These are phyloP conservation scores for Penicillium freii DNA, from an alignment of 2,329 filamentous ascomycete species.

Conservation along the genomic window DNA sequence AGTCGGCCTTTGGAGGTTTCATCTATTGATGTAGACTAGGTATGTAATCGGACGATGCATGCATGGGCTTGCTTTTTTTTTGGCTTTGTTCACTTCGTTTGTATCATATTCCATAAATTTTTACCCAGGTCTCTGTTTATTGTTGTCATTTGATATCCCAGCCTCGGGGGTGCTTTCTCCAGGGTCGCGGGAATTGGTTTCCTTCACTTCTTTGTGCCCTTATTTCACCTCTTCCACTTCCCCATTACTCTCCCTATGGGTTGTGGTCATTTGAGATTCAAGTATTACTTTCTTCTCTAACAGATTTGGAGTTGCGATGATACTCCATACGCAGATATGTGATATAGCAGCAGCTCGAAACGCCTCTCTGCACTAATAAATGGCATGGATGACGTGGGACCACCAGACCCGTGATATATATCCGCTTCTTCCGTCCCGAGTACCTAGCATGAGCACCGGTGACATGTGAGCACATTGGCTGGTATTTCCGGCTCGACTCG, in stretches of 20 bases:
- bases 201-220: background rate
- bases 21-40: conserved; percentile 5
- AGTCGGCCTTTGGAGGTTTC: background rate
- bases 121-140: background rate
- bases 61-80: conserved; percentile 2
- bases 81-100: background rate
- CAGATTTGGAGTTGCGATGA: no score
- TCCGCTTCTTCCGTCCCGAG: background rate
- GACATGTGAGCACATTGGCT: background rate
- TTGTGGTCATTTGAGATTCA: background rate
- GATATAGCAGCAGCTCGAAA: background rate
- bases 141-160: background rate
- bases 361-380: background rate
- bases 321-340: background rate
- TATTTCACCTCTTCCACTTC: background rate
- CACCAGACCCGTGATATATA: background rate
- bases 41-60: background rate
- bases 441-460: background rate
- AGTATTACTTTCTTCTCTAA: background rate
- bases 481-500: background rate
- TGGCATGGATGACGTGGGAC: background rate
- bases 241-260: background rate
- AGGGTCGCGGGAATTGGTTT: no score
- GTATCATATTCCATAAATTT: no score
- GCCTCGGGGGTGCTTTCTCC: background rate